Evolutionary conservation across 1,284 basidiomycete species (phyloP), one percentile per base, ranked within the genome.

Genomic region (Lignosus rhinocerotis): DNA sequence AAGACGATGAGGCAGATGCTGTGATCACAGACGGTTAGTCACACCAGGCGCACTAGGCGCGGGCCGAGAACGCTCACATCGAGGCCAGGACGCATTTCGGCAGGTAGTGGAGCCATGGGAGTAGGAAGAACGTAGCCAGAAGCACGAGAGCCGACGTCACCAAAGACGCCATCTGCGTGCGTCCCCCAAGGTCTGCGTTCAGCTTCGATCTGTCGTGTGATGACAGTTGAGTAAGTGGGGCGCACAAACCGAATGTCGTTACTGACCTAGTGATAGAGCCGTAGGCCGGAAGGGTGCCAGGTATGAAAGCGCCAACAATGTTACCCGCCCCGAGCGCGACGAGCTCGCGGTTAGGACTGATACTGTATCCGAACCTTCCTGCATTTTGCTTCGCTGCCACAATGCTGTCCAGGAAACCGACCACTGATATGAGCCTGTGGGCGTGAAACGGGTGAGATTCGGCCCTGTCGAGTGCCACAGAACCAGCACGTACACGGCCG

Each of bases 321-420:
- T 98, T 98, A 5, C 87, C 85, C 12, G 89, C 86, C 48, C 93
- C 88, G n/a, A 95, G 76, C 0, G 93, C 93, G 42, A 94, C 93
- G 2, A 95, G 79, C 71, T 98, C 95, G 39, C 95, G 86, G 70
- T 97, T 97, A 0, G 95, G 93, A 63, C 89, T 92, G 66, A 98
- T 92, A 0, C 90, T 84, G 71, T 98, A 90, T 2, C 92, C 90
- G 69, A 89, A 96, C 25, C 87, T 85, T 3, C 86, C 82, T 0
- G 87, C 86, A 63, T 92, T 94, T 70, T 96, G 93, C 69, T 97
- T 94, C 2, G 92, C 92, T 0, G 91, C 87, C 1, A 92, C 90
- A 57, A 93, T 92, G 63, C 86, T 88, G 69, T 94, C 93, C 53
- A 94, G 73, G 70, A 89, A 91, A 0, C 92, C 92, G 16, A 90